These are phyloP conservation scores for Acanthamoeba royreba DNA, from an alignment of 208 protist genomes.

Conservation along the genomic window DNA sequence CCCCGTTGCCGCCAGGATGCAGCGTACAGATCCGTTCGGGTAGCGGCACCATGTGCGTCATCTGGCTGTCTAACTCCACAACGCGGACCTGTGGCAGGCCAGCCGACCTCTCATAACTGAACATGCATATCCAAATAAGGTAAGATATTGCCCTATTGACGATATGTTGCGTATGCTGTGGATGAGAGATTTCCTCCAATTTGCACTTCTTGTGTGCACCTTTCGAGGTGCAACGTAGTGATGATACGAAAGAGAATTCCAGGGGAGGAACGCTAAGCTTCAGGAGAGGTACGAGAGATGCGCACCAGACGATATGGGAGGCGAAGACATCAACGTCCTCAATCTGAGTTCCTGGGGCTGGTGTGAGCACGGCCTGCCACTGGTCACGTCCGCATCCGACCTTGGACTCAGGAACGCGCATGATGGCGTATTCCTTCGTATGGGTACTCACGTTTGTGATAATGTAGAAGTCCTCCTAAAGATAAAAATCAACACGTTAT, in stretches of 20 bases:
- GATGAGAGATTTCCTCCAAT: no score
- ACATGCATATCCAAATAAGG: not conserved
- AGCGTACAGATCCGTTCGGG: not conserved
- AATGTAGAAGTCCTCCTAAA: not conserved
- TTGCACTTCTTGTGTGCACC: no score
- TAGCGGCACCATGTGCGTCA: not conserved
- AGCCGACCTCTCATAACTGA: not conserved
- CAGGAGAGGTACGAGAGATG: no score
- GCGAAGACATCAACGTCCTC: not conserved
- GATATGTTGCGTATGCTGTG: no score
- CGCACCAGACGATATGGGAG: not conserved
- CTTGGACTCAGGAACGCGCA: not conserved
- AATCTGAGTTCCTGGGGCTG: not conserved
- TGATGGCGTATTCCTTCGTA: not conserved
- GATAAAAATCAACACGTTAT: no score
- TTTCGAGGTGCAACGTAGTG: no score
- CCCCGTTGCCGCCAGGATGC: not conserved
- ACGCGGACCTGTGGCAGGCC: not conserved
- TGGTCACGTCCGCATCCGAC: not conserved
- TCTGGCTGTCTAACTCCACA: not conserved
- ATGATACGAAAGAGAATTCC: not conserved
- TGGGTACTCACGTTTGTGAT: not conserved
- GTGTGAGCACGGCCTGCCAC: not conserved
- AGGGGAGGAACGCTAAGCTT: not conserved
- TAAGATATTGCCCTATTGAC: no score